Evolutionary conservation across 495 filamentous ascomycete genomes (phyloP).

Genomic region (Annulohypoxylon bovei): DNA sequence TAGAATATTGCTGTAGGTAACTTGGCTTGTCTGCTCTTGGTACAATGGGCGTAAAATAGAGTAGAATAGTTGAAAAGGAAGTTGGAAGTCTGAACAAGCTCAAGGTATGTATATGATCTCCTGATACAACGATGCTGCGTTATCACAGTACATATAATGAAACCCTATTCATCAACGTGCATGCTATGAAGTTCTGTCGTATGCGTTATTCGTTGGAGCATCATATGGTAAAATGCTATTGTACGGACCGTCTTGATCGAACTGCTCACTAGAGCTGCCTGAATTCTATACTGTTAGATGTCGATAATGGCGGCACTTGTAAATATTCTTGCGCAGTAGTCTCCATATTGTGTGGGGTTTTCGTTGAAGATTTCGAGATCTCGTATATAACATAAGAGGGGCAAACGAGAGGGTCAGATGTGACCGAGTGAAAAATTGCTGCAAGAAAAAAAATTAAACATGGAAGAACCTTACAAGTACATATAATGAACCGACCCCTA

Average conservation of each 20-base stretch:
- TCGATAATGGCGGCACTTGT: slow-evolving; percentile 39
- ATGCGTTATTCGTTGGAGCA: slow-evolving; percentile 19
- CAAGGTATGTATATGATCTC: slow-evolving; percentile 14
- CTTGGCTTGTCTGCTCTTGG: neutral
- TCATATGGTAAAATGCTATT: slow-evolving; percentile 3
- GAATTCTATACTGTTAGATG: slow-evolving; percentile 23
- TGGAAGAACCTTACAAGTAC: slow-evolving; percentile 8
- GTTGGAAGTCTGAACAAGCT: slow-evolving; percentile 37
- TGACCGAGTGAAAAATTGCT: neutral
- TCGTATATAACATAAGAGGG: slow-evolving; percentile 8
- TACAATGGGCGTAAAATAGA: neutral
- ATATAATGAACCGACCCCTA: neutral
- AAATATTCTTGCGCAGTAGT: slow-evolving; percentile 30
- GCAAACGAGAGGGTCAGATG: neutral
- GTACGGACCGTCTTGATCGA: slow-evolving; percentile 15
- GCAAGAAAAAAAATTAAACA: neutral
- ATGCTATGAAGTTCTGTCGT: slow-evolving; percentile 25
- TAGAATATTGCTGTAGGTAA: neutral
- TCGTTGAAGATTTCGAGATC: slow-evolving; percentile 33
- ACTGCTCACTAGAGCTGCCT: neutral
- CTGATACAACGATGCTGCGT: slow-evolving; percentile 24
- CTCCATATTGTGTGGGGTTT: slow-evolving; percentile 34
- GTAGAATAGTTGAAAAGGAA: slow-evolving; percentile 1
- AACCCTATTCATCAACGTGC: slow-evolving; percentile 35
- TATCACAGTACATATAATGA: slow-evolving; percentile 38